These are phyloP conservation scores for Agarophyton chilense DNA, from an alignment of 23 red algal species.

Conservation along the genomic window DNA sequence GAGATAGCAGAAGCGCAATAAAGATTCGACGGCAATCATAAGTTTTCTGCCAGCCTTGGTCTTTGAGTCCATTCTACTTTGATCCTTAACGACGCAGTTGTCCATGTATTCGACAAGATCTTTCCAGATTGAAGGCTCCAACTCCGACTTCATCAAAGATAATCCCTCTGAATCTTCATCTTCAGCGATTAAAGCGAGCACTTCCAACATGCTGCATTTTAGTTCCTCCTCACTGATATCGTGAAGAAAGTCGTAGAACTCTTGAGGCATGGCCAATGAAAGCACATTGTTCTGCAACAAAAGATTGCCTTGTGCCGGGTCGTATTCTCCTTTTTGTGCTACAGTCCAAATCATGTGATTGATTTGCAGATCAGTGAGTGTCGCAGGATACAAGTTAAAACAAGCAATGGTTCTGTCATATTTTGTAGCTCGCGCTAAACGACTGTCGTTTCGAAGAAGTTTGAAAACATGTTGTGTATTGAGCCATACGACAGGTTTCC, in stretches of 20 bases:
- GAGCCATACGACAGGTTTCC: not conserved
- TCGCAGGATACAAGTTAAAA: slow-evolving; percentile 47
- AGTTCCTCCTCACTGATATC: slow-evolving; percentile 27
- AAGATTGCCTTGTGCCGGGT: slow-evolving; percentile 25
- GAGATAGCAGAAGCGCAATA: slow-evolving; percentile 39
- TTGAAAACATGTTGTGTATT: not conserved
- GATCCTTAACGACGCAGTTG: not conserved
- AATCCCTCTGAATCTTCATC: slow-evolving; percentile 49
- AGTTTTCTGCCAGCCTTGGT: slow-evolving; percentile 18
- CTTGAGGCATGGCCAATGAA: slow-evolving; percentile 21
- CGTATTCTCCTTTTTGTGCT: slow-evolving; percentile 45
- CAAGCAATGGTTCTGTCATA: slow-evolving; percentile 38
- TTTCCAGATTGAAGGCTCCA: slow-evolving; percentile 43
- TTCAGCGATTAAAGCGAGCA: slow-evolving; percentile 59
- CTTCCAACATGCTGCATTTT: slow-evolving; percentile 38
- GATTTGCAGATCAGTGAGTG: slow-evolving; percentile 20
- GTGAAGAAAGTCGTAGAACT: slow-evolving; percentile 51
- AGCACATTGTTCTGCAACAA: slow-evolving; percentile 65
- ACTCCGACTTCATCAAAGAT: slow-evolving; percentile 30
- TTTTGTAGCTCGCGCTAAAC: not conserved
- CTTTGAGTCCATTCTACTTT: slow-evolving; percentile 18
- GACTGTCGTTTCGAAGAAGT: not conserved
- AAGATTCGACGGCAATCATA: slow-evolving; percentile 42
- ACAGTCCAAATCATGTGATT: slow-evolving; percentile 42
- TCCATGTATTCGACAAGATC: slow-evolving; percentile 45